Evolutionary conservation across 805 yeast genomes (phyloP), one percentile per base, ranked within the genome.

Genomic region (Saturnispora ahearnii): DNA sequence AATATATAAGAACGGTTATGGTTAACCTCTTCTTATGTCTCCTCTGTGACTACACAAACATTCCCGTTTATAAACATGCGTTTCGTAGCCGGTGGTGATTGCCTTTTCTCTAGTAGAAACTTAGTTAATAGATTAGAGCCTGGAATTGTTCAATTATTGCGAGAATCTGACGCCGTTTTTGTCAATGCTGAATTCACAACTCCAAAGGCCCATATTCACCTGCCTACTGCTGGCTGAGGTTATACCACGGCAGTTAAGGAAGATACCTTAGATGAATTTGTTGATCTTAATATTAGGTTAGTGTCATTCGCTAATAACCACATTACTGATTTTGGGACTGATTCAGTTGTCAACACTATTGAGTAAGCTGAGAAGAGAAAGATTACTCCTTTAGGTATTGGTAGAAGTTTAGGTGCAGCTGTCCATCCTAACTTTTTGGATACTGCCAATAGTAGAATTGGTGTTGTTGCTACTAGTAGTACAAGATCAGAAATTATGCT

Each of bases 21-120:
- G 18, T 2, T 18, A 2, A 2, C 9, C 29, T 26, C 29, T 6
- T 26, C 9, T 26, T 6, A 26, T 26, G 2, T 26, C 29, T 26
- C 29, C 29, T 26, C 1, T 6, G 29, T 26, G 9, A 5, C 1
- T 6, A 26, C 9, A 2, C 9, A 8, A 2, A 6, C 1, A 26
- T 26, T 26, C 9, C 9, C 29, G 9, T 26, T 26, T 8, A 26
- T 26, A 31, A 33, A 7, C 33, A 53, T 56, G 58, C 54, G 57
- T 43, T 38, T 61, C 31, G 52, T 61, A 49, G 63, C 63, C 9
- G 65, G 59, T 42, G 65, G 65, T 48, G 65, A 61, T 51, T 59
- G 59, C 36, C 52, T 61, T 29, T 59, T 60, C 50, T 60, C 63
- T 6, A 57, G 62, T 34, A 57, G 56, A 45, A 61, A 61, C 43